Base-by-base conservation (phyloP, 139 green algal species). In the Klebsormidium nitens region DNA sequence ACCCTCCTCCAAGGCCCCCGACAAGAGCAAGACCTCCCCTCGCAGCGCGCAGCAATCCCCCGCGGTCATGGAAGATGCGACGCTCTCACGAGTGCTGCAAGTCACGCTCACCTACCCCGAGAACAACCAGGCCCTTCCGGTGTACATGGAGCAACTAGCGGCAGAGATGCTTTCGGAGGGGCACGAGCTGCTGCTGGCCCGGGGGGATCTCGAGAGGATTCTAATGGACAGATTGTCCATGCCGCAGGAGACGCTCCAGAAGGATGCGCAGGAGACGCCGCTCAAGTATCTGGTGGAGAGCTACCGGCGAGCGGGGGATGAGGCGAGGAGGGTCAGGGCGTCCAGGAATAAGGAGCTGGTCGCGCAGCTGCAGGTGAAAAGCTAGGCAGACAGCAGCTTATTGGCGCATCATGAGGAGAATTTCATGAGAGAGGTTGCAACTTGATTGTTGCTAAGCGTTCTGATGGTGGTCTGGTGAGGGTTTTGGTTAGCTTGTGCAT, bases 331-430 rank as follows among this genome's bases (percentile, higher is more conserved):
- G 47, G 76, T 64, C 11, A 23, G 14, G n/a, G 44, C 26, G 29
- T 66, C 80, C 37, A 83, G 81, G 52, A 66, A 83, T 59, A 77
- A 83, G 69, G 59, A 71, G 40, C 37, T 77, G 17, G 32, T 52
- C 3, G 63, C 35, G 28, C 26, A 59, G 59, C 23, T 76, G 11
- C 39, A 42, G 28, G 58, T 61, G 3, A 34, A 36, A 0, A 26
- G 69, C 26, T 8, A 47, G 31, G 31, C 2, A 17, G 2, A n/a
- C 8, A 39, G 59, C 58, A 65, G 44, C 11, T 1, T 5, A 3
- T 26, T 34, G 46, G 19, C 1, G 1, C 34, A 4, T 32, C 58
- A 19, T 47, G 1, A 28, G 32, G 26, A 44, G 11, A 19, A 65
- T 31, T 35, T 65, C 17, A 19, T 26, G 5, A 60, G 8, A 32